Evolutionary conservation across 495 filamentous ascomycete genomes (phyloP), one percentile per base, ranked within the genome.

Genomic region (Aspergillus cavernicola): DNA sequence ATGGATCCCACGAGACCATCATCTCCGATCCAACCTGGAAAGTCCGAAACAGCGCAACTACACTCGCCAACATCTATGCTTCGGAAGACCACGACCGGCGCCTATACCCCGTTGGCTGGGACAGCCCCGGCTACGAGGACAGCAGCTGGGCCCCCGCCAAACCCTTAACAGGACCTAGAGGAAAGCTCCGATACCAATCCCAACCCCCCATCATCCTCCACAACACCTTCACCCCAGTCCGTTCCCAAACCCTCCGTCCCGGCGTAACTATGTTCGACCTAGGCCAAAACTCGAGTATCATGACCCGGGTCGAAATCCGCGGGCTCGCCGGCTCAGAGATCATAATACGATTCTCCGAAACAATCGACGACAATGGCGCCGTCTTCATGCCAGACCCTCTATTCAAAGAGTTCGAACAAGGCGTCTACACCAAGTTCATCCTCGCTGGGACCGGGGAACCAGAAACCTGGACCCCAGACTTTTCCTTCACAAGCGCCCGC

Each of bases 371-470:
- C 10, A 58, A 60, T 6, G 64, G 64, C 13, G 47, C 49, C 1
- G 61, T 64, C n/a, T 42, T 64, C 26, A 66, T 66, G 61, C 64
- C 64, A 4, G 64, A 66, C 36, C 64, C 61, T 11, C 52, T 66
- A 8, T 66, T 66, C 54, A 66, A 66, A 20, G 52, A 66, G 22
- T 66, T 66, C 13, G 64, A 66, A 36, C 53, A 56, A 0, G 61
- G 58, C 9, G 64, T 66, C 0, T 66, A 60, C 45, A 57, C 64
- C 22, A 58, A 46, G 15, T 47, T 66, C 36, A 55, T 48, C 24
- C 52, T 66, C 10, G 49, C 61, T 7, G 64, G 62, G 6, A 61
- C 56, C 13, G 62, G 64, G 2, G 28, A 61, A 22, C 51, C 40
- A 6, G 64, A 66, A 41, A 62, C 22, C 4, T 66, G 64, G 64